Base-by-base conservation (phyloP, 371 early-diverging fungal species). In the Syncephalastrum sp. region DNA sequence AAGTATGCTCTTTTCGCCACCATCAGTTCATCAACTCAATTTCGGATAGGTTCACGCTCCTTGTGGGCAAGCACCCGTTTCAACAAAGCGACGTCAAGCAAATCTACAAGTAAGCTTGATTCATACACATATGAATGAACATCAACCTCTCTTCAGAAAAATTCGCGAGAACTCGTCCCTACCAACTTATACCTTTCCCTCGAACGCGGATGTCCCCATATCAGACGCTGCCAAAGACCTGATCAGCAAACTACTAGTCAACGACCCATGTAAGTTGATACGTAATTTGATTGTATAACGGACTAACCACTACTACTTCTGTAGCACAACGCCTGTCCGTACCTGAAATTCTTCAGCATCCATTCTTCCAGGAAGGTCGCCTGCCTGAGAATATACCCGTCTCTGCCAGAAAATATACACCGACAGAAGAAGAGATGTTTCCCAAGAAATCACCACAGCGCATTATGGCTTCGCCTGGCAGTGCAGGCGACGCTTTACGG, bases 41-140 rank as follows among this genome's bases (percentile, higher is more conserved):
- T 23, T 58, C 41, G 21, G 15, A 16, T 59, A 69, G 91, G 83
- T 97, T 92, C 67, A 97, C 98, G 14, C 71, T 99, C 24, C 76
- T 99, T 5, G 82, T 96, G 55, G 99, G 99, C 6, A 81, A 80
- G 49, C 99, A 99, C 7, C 99, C 99, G 1, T 99, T 99, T 67
- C 96, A 93, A 64, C 92, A 93, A 10, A 84, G 79, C 21, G 89
- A 92, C 15, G 88, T 92, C 14, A 86, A 89, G 48, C 81, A 87
- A 14, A 92, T 96, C 17, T 95, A 95, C 79, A 81, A 83, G 85
- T 82, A 77, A 41, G 61, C 3, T 8, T 17, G 21, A 14, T 23
- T 56, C 17, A 4, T 48, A 4, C 21, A 21, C n/a, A 14, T 25
- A 25, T 41, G 25, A 3, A 38, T 43, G 44, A 27, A 42, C 29